Evolutionary conservation across 2,329 filamentous ascomycete species (phyloP), one percentile per base, ranked within the genome.

Genomic region (Colletotrichum sp.): DNA sequence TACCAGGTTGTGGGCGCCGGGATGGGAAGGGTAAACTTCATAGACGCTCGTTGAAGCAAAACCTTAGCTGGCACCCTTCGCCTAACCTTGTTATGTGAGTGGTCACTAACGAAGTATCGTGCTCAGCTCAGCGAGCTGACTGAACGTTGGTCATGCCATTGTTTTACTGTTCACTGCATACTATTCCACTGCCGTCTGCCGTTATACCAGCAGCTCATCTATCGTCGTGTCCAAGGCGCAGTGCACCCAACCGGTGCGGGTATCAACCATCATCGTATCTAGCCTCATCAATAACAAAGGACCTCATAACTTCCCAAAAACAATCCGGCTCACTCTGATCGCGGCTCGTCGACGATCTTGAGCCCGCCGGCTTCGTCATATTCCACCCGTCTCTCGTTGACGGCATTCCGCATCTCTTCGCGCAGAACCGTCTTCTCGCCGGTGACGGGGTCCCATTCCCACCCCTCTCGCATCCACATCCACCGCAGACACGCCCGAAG

Each of bases 381-480:
- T 49, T 86, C 87, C 73, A 94, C 90, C 59, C 90, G 85, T 2
- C 90, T 89, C 75, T 90, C 88, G 67, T 90, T 85, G 5, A 93
- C 92, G 36, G 91, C 91, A 67, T 82, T 84, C 79, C 89, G 86
- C 83, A 94, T 82, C 62, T 90, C 89, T 30, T 86, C 86, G 3
- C 86, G 81, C 10, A 94, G 86, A 30, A 89, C 84, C 30, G 86
- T 85, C 76, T 88, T 90, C 66, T 93, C 89, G 2, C 95, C 96
- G 0, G 93, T 96, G 32, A 87, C 83, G 2, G 92, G 92, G 85
- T 98, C 91, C 95, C 95, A 98, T 55, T 92, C 88, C 90, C 93
- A 96, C 0, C 95, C 95, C 80, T 98, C 95, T 62, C 93, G 92
- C 85, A 97, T 90, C 96, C 96, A 98, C 92, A 96, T 95, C 96